Evolutionary conservation across 371 early-diverging fungal species (phyloP), one percentile per base, ranked within the genome.

Genomic region (Haplosporangium sp.): DNA sequence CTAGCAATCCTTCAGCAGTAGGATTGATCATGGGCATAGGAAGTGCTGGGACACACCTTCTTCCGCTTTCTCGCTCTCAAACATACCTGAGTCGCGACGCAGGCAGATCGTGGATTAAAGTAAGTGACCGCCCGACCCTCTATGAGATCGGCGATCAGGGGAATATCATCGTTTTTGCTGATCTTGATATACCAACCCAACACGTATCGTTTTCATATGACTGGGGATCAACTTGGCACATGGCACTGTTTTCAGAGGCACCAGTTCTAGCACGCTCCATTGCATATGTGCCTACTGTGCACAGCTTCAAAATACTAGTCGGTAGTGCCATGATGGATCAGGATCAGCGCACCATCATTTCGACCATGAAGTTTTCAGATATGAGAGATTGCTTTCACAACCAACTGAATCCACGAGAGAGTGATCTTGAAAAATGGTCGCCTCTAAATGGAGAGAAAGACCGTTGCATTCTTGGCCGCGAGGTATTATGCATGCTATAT

Each of bases 11-110:
- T n/a, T 83, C 92, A 6, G 93, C 97, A 0, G 92, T 95, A 5
- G 99, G 99, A 10, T 81, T 94, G 9, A 86, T 96, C 69, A 83
- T 98, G 81, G 98, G 93, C 29, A 92, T 97, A 13, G 98, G 98
- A 11, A 95, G 94, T 63, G 94, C 94, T 0, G 98, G 98, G 6
- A 66, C 82, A 0, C 74, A 75, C 8, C 76, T 98, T 42, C 73
- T 73, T 4, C 85, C 83, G 5, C 91, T 93, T 58, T 83, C 81
- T 1, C 83, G 88, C 13, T 82, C 92, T 21, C 86, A 93, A 58
- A 94, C 95, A 0, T 98, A 84, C 73, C 50, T 95, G 58, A 93
- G 95, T 41, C 88, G 93, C 18, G 94, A 95, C 67, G 95, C 87
- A n/a, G 96, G 96, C n/a, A 85, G 85, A 20, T 88, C 82, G 10